Evolutionary conservation across 225 moss, liverwort and hornwort genomes (phyloP).

Genomic region (Sphagnum contortum): DNA sequence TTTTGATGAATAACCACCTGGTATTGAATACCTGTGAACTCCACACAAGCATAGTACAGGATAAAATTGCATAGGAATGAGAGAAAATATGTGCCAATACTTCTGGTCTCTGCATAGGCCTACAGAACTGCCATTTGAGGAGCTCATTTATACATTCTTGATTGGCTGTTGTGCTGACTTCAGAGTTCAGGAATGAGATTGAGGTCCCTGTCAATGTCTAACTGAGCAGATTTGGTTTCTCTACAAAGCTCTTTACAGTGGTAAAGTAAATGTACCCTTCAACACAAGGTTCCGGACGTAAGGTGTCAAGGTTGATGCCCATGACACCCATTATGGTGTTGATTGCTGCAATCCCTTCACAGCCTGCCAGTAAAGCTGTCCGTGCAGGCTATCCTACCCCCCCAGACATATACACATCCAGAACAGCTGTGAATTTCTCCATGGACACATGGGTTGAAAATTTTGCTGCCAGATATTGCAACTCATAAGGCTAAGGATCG

Average conservation of each 20-base stretch:
- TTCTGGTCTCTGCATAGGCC: no score
- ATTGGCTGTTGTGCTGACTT: no score
- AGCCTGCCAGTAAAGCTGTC: slow-evolving; percentile 58
- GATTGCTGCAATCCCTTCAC: slow-evolving; percentile 85
- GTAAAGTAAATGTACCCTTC: slow-evolving; percentile 34
- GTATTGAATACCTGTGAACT: slow-evolving; percentile 66
- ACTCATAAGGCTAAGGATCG: no score
- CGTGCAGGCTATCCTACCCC: slow-evolving; percentile 59
- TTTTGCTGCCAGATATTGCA: no score
- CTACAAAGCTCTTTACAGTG: not conserved
- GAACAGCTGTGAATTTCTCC: no score
- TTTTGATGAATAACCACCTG: slow-evolving; percentile 90
- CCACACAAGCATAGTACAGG: not conserved
- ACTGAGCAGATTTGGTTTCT: not conserved
- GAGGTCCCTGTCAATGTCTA: not conserved
- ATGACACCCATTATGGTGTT: slow-evolving; percentile 96
- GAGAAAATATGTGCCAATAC: no score
- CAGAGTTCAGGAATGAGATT: no score
- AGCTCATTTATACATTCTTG: no score
- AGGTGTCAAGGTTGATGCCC: slow-evolving; percentile 88
- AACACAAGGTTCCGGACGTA: slow-evolving; percentile 88
- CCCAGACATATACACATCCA: slow-evolving; percentile 5
- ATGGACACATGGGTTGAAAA: no score
- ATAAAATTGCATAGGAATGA: no score
- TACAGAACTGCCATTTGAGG: no score